Evolutionary conservation across 2,329 filamentous ascomycete genomes (phyloP).

Genomic region (Alternaria novae-zelandiae): DNA sequence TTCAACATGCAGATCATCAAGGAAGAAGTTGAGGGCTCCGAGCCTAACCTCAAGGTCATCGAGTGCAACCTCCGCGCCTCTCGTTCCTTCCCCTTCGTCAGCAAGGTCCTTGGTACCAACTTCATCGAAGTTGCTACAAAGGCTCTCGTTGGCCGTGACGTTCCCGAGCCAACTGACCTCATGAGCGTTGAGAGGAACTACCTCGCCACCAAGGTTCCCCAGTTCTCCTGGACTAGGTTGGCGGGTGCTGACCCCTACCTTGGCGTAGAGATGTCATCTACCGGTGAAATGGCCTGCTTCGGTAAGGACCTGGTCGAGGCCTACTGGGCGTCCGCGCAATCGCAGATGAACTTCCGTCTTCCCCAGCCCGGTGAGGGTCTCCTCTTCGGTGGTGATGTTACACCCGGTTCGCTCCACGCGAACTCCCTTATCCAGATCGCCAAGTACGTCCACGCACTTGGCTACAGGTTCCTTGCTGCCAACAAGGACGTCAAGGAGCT

Average conservation of each 20-base stretch:
- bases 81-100: slow-evolving; percentile 97
- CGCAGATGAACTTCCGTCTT: slow-evolving; percentile 98
- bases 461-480: slow-evolving; percentile 93
- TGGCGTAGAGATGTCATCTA: slow-evolving; percentile 96
- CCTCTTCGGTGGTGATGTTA: slow-evolving; percentile 85
- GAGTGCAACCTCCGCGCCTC: slow-evolving; percentile 98
- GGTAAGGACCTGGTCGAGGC: slow-evolving; percentile 94
- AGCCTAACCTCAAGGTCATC: slow-evolving; percentile 88
- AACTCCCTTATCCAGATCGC: slow-evolving; percentile 78
- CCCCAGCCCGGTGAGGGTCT: slow-evolving; percentile 94
- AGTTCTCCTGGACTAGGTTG: slow-evolving; percentile 98
- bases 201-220: slow-evolving; percentile 94
- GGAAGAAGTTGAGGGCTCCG: slow-evolving; percentile 76
- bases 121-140: slow-evolving; percentile 96
- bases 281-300: slow-evolving; percentile 98
- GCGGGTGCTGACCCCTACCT: slow-evolving; percentile 97
- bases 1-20: slow-evolving; percentile 99
- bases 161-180: slow-evolving; percentile 83
- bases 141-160: slow-evolving; percentile 83
- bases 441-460: slow-evolving; percentile 84
- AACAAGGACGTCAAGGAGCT: slow-evolving; percentile 81
- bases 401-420: slow-evolving; percentile 53
- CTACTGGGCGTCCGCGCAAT: slow-evolving; percentile 96
- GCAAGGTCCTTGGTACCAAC: slow-evolving; percentile 94
- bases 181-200: slow-evolving; percentile 92